Conservation (phyloP, 345 rosid genomes). For the Gossypium mustelinum region DNA sequence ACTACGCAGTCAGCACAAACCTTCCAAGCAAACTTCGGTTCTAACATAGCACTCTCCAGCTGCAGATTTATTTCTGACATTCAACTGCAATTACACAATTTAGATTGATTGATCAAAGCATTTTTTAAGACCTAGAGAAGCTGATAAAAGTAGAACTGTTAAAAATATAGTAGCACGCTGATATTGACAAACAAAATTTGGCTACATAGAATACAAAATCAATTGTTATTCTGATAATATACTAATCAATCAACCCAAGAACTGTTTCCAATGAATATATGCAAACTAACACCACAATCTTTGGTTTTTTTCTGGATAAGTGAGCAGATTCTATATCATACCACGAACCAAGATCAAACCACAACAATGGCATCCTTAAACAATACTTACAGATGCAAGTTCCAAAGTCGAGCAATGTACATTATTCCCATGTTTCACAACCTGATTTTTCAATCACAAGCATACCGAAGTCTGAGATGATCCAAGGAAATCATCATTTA, state of each 20-base stretch:
- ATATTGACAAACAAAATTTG: conserved; percentile 5
- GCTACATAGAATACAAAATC: neutral
- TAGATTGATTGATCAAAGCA: conserved; percentile 15
- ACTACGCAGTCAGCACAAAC: conserved; percentile 33
- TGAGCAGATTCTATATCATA: conserved; percentile 3
- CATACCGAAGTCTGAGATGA: conserved; percentile 21
- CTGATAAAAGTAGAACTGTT: conserved; percentile 7
- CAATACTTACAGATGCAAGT: conserved; percentile 84
- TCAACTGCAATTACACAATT: conserved; percentile 55
- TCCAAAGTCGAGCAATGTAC: conserved; percentile 87
- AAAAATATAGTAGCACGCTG: conserved; percentile 9
- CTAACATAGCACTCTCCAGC: conserved; percentile 87
- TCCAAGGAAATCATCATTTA: conserved; percentile 9
- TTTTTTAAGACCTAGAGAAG: conserved; percentile 1
- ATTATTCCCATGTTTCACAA: conserved; percentile 86
- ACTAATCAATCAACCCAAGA: neutral
- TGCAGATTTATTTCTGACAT: conserved; percentile 90
- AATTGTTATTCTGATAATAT: neutral
- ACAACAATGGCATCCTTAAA: conserved; percentile 3
- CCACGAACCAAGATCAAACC: conserved; percentile 1
- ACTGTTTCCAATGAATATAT: neutral
- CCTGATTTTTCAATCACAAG: conserved; percentile 42
- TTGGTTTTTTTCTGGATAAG: neutral
- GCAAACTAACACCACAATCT: neutral
- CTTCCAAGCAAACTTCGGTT: conserved; percentile 94